Evolutionary conservation across 129 eudicot species (phyloP).

Genomic region (Flaveria linearis): DNA sequence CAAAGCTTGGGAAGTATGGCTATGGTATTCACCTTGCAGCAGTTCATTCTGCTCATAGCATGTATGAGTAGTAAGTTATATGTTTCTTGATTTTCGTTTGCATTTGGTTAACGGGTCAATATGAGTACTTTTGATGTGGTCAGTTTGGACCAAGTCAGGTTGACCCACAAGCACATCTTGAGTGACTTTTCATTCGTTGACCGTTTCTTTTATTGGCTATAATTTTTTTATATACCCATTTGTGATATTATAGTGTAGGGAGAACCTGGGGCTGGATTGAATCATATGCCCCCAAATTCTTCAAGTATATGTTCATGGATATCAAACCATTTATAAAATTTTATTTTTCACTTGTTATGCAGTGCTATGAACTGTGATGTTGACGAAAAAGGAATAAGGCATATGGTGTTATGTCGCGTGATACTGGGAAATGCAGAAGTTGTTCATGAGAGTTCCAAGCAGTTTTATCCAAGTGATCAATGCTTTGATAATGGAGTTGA

Average conservation of each 20-base stretch:
- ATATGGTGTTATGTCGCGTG: constrained; percentile 81
- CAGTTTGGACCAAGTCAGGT: background rate
- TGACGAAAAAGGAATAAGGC: constrained; percentile 90
- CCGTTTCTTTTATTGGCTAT: background rate
- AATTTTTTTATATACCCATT: background rate
- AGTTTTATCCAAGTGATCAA: constrained; percentile 67
- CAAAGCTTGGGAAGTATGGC: constrained; percentile 57
- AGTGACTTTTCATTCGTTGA: background rate
- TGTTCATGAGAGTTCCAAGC: constrained; percentile 56
- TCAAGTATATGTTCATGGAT: no score
- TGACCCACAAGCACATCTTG: background rate
- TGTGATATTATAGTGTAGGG: background rate
- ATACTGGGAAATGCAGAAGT: constrained; percentile 90
- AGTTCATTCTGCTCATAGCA: constrained; percentile 58
- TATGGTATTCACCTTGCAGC: constrained; percentile 72
- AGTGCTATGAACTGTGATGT: constrained; percentile 70
- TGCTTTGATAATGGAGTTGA: constrained; percentile 86
- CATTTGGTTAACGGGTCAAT: constrained; percentile 9
- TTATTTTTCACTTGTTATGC: constrained; percentile 17
- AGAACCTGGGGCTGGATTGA: no score
- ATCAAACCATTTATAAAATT: background rate
- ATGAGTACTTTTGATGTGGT: background rate
- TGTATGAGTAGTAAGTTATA: constrained; percentile 36
- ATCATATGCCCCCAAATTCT: no score
- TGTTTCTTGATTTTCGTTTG: constrained; percentile 14